A percentile compares a stretch with the other conserved stretches of the same genome.
These are phyloP conservation scores for Hebeloma cylindrosporum DNA, from an alignment of 768 basidiomycete genomes.

Conservation along the genomic window DNA sequence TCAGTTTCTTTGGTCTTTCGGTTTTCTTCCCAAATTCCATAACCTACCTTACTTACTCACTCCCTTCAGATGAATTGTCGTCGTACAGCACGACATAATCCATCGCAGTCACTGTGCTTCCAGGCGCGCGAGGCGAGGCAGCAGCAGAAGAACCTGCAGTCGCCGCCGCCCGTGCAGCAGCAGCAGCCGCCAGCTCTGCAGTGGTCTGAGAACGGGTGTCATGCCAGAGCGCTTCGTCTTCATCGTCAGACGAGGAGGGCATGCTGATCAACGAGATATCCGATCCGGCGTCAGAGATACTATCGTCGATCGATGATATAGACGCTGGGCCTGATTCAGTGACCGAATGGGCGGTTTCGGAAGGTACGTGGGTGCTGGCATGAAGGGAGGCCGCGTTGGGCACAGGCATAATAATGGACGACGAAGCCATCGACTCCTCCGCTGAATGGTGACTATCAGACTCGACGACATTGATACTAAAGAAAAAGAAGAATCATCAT, in stretches of 20 bases:
- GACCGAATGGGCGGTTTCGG: slow-evolving; percentile 18
- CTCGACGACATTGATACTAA: slow-evolving; percentile 69
- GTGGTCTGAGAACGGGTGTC: slow-evolving; percentile 35
- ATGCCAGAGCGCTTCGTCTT: slow-evolving; percentile 56
- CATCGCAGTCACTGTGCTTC: slow-evolving; percentile 22
- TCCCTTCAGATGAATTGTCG: slow-evolving; percentile 46
- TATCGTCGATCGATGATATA: slow-evolving; percentile 26
- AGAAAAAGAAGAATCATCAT: not conserved
- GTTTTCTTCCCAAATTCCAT: too few relatives aligned
- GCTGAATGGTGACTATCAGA: slow-evolving; percentile 35
- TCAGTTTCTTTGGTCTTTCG: too few relatives aligned
- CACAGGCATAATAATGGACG: slow-evolving; percentile 34
- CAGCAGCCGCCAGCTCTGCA: slow-evolving; percentile 18
- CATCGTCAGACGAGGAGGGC: slow-evolving; percentile 53
- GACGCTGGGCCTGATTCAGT: slow-evolving; percentile 18
- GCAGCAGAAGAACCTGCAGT: slow-evolving; percentile 12
- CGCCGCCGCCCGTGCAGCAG: slow-evolving; percentile 10
- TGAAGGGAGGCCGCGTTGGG: slow-evolving; percentile 25
- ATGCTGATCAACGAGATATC: slow-evolving; percentile 63
- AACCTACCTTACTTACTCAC: not conserved
- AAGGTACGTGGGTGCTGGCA: slow-evolving; percentile 17
- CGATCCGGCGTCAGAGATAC: slow-evolving; percentile 39
- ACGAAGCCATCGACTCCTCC: slow-evolving; percentile 60
- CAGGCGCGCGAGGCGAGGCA: not conserved
- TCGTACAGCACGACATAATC: slow-evolving; percentile 79